Evolutionary conservation across 148 eudicot species (phyloP).

Genomic region (Agrostemma githago): DNA sequence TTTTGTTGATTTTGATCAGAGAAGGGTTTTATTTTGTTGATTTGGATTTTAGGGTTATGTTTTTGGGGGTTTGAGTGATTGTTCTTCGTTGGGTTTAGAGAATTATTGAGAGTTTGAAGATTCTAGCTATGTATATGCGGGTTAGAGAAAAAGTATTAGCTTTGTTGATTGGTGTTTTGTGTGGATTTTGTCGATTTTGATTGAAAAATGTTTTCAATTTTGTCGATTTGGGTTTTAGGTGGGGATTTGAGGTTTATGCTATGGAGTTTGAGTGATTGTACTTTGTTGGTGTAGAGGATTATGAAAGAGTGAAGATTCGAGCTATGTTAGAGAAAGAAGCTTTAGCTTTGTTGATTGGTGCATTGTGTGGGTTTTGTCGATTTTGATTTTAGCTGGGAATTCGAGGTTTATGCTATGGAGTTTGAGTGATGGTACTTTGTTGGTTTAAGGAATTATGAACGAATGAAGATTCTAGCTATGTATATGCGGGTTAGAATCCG

Average conservation of each 20-base stretch:
- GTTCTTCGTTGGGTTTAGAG: neutral
- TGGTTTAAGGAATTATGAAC: neutral
- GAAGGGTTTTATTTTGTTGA: neutral
- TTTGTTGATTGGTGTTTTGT: no score
- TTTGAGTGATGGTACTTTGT: neutral
- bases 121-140: neutral
- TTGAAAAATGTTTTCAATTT: no score
- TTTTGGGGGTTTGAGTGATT: neutral
- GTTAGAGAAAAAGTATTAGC: no score
- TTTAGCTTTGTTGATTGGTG: no score
- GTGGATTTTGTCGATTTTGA: no score
- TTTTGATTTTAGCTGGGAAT: no score
- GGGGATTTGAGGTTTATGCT: no score
- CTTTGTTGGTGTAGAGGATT: no score
- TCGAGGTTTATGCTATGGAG: neutral
- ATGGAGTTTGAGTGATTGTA: no score
- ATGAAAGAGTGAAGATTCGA: neutral
- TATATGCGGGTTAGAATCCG: neutral
- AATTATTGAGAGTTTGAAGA: neutral
- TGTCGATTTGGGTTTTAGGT: no score
- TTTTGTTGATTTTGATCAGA: conserved; percentile 4
- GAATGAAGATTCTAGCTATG: neutral
- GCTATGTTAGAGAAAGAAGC: no score
- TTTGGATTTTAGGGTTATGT: neutral
- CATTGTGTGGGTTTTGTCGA: no score